phyloP scores from a whole-genome alignment of 2,329 filamentous ascomycete genomes.

The Aspergillus quadricinctus region DNA sequence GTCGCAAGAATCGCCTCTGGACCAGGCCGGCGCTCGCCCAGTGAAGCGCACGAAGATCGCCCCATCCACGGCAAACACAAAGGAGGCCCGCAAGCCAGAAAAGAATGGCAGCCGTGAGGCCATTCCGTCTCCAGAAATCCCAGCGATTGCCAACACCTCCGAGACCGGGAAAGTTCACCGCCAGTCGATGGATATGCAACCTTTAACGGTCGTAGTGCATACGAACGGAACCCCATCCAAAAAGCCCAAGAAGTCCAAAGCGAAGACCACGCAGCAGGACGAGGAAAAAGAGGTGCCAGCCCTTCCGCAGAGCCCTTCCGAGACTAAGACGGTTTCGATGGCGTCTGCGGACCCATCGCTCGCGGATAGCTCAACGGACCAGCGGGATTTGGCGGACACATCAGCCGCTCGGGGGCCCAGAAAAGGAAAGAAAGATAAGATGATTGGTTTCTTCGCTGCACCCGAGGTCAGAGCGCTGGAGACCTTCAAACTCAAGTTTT shows the following conservation, averaged over 20 bases:
- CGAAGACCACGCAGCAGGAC: not conserved
- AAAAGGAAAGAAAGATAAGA: constrained; percentile 8
- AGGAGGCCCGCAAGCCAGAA: constrained; percentile 8
- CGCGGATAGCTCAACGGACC: not conserved
- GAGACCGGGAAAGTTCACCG: not conserved
- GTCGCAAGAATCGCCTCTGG: not conserved
- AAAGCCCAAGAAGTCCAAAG: not conserved
- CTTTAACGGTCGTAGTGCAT: not conserved
- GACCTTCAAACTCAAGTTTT: constrained; percentile 31
- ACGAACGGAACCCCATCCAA: not conserved
- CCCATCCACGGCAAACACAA: constrained; percentile 11
- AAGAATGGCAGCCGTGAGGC: not conserved
- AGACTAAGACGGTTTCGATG: not conserved
- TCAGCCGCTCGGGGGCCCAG: not conserved
- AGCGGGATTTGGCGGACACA: not conserved
- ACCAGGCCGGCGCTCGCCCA: constrained; percentile 10
- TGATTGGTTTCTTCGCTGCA: constrained; percentile 27
- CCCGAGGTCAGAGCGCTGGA: constrained; percentile 30
- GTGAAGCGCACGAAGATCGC: constrained; percentile 26
- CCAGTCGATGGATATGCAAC: not conserved
- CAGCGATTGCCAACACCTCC: not conserved
- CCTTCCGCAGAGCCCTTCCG: not conserved
- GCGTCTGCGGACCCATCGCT: not conserved
- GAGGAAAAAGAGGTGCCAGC: not conserved
- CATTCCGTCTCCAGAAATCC: not conserved